Evolutionary conservation across 768 basidiomycete genomes (phyloP), one percentile per base, ranked within the genome.

Genomic region (Suillus discolor): DNA sequence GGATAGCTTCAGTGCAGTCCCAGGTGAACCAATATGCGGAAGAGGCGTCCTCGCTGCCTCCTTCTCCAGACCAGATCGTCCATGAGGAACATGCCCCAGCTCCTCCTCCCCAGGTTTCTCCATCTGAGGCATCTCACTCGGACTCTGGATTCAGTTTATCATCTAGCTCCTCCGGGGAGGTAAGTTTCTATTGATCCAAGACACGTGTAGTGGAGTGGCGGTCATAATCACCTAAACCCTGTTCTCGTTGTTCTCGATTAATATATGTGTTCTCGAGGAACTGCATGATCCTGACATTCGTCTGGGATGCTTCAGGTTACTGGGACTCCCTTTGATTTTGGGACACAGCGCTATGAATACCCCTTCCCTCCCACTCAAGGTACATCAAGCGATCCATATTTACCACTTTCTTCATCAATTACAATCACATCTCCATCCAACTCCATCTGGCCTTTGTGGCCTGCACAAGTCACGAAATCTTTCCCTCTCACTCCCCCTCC

Each of bases 271-370:
- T 39, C 31, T 47, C 54, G 44, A 47, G 60, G 54, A 39, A 62
- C 31, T 59, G 54, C 54, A 53, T 38, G n/a, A 62, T 62, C 61
- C 61, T 59, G 55, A 62, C 54, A 34, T 64, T 60, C 44, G 38
- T 49, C 42, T 51, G 44, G 44, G 34, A 45, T 57, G 49, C 49
- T 39, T 47, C 62, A 77, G 75, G 78, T 77, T 63, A 72, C 78
- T 66, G 69, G 75, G 57, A 77, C 75, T 0, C 75, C 75, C 11
- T 77, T 77, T 62, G 75, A 78, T 71, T 70, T 75, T 51, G 77
- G 75, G 47, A 67, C 75, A 25, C 75, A 66, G 23, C 75, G 73
- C 34, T 77, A 75, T 69, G 75, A 77, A 61, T 77, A 77, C 54
- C 75, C 75, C 0, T 77, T 77, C 57, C 75, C 75, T 63, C 61